Base-by-base conservation (phyloP, 352 stramenopile species). In the Elongisporangium anandrum region DNA sequence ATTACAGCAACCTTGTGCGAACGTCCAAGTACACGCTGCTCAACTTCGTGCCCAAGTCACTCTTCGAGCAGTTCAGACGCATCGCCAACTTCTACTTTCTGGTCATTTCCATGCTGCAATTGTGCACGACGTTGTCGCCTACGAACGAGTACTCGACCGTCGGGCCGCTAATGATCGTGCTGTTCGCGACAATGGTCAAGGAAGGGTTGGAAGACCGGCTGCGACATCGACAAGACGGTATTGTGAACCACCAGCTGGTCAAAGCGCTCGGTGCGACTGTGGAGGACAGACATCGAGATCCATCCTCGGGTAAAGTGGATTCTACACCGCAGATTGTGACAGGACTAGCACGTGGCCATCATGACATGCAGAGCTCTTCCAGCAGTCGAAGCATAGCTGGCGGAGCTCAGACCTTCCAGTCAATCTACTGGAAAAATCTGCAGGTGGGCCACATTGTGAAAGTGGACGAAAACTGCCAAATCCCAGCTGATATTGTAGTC, bases 51-150 rank as follows among this genome's bases (percentile, higher is more conserved):
- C 95, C 97, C 49, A 89, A 98, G 81, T 96, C 93, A 49, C 85
- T 98, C 52, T 88, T 96, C 34, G 92, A 98, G 64, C 96, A 99
- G 75, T 98, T 99, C 73, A 88, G 95, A 29, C 84, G 93, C 38
- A 87, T 98, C 61, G 95, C 92, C 8, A 99, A 99, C 64, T 89
- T 98, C 59, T 99, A 98, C 75, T 99, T 99, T 60, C 73, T 98
- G 21, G 78, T 97, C 65, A 97, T 99, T 50, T 97, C 94, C 8
- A 63, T 96, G 23, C 81, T 99, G 39, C 97, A 98, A 77, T 73
- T 97, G 9, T 80, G 93, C 23, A 97, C 94, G 19, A 75, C 90
- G 24, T 60, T 95, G 49, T 95, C 86, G 19, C 88, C 88, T 6
- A 95, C 87, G 26, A 95, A 94, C 59, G 79, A 92, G 58, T 95